These are phyloP conservation scores for Daldinia bambusicola DNA, from an alignment of 495 filamentous ascomycete genomes.

Conservation along the genomic window DNA sequence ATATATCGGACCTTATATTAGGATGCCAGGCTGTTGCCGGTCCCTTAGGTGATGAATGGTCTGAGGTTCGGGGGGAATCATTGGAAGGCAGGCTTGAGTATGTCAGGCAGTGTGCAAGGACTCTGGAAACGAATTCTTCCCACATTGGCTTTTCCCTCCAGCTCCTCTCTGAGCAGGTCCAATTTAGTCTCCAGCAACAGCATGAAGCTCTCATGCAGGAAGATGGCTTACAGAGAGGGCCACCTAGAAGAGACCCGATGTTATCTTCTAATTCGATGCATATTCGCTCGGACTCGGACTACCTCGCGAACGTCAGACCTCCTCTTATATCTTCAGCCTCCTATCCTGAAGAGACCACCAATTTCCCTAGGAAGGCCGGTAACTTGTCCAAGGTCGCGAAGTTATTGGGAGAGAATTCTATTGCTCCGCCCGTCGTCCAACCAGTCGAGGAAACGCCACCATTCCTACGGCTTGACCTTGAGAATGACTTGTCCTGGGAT, in stretches of 20 bases:
- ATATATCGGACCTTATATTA: slow-evolving; percentile 86
- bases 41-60: slow-evolving; percentile 94
- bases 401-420: slow-evolving; percentile 85
- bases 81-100: slow-evolving; percentile 88
- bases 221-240: slow-evolving; percentile 52
- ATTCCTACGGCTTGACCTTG: slow-evolving; percentile 87
- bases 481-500: slow-evolving; percentile 91
- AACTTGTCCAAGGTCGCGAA: slow-evolving; percentile 84
- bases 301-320: slow-evolving; percentile 48
- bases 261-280: slow-evolving; percentile 57
- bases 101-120: slow-evolving; percentile 76
- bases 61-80: slow-evolving; percentile 86
- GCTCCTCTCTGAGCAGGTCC: slow-evolving; percentile 82
- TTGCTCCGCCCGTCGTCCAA: slow-evolving; percentile 65
- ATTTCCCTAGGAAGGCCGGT: slow-evolving; percentile 67
- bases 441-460: slow-evolving; percentile 77
- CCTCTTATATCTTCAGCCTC: slow-evolving; percentile 67
- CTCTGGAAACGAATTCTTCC: slow-evolving; percentile 85
- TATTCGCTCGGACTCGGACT: slow-evolving; percentile 59
- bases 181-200: slow-evolving; percentile 58
- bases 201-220: slow-evolving; percentile 52
- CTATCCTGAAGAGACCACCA: slow-evolving; percentile 69
- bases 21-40: slow-evolving; percentile 88
- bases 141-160: slow-evolving; percentile 90
- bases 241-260: slow-evolving; percentile 57